Evolutionary conservation across 805 yeast genomes (phyloP), one percentile per base, ranked within the genome.

Genomic region (Wickerhamomyces bovis): DNA sequence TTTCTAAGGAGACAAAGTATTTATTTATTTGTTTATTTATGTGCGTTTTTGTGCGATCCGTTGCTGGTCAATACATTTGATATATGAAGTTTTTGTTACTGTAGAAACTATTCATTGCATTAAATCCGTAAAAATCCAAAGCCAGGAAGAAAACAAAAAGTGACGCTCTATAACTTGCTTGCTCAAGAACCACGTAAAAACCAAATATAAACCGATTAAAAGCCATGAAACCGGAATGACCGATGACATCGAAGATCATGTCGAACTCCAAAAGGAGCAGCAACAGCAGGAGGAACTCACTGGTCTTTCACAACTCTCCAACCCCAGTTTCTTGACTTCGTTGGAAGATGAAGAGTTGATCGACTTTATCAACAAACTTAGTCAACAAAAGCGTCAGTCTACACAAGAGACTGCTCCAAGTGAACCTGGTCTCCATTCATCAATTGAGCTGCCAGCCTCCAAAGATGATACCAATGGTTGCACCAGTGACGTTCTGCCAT

Each of bases 281-380:
- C n/a, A n/a, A n/a, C n/a, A 22, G 7, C 36, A 44, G 9, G 30
- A 21, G 18, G 40, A 40, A 6, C 40, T 19, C 11, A 18, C 38
- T 10, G 39, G 36, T 22, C 23, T 36, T 18, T 44, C 57, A 10
- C 51, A 49, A 38, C 33, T 44, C 9, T 47, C 56, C 3, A 44
- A 50, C 26, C 44, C 30, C 25, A 56, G 54, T 28, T 57, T 57
- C 22, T 20, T 55, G 10, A 58, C 68, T 3, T 68, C 73, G 0
- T 58, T 72, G 55, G 66, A 54, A 13, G 72, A 72, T 52, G 61
- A 66, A 1, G 68, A 69, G 51, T 63, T 72, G 26, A 56, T 71
- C 11, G 62, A 64, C 1, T 62, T 66, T 44, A 67, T 71, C 18
- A 66, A 66, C 45, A 49, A 53, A 23, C 47, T 69, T 16, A 65